Evolutionary conservation across 1,284 basidiomycete genomes (phyloP).

Genomic region (Melampsora occidentalis): DNA sequence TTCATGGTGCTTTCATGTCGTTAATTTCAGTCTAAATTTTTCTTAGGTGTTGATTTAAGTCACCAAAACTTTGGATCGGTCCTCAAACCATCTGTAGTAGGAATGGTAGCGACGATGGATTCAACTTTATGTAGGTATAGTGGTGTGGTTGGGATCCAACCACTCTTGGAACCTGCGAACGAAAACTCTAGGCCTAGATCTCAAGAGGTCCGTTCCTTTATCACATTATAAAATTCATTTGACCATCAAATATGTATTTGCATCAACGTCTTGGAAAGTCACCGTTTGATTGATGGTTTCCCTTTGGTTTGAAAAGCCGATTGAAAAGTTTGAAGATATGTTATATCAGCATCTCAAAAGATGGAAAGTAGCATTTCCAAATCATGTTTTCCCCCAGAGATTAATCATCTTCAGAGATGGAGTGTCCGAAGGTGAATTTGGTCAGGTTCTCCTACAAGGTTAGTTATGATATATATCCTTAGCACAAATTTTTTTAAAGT

Average conservation of each 20-base stretch:
- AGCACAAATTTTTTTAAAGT: not conserved
- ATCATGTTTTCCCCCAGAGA: conserved; percentile 6
- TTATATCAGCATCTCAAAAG: conserved; percentile 13
- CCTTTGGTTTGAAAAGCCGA: conserved; percentile 15
- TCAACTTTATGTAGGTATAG: conserved; percentile 9
- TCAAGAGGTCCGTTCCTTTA: conserved; percentile 20
- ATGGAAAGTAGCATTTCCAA: conserved; percentile 15
- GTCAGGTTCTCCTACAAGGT: conserved; percentile 30
- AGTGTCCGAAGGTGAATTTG: conserved; percentile 39
- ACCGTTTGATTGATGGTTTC: not conserved
- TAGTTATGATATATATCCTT: not conserved
- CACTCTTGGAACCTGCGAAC: conserved; percentile 24
- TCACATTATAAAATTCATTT: not conserved
- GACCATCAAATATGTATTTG: not conserved
- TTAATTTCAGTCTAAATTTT: not conserved
- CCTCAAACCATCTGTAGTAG: conserved; percentile 36
- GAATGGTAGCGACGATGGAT: conserved; percentile 32
- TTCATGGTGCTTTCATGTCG: too few species aligned
- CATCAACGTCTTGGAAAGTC: not conserved
- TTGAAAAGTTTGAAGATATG: conserved; percentile 15
- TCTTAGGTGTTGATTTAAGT: conserved; percentile 32
- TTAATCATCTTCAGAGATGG: conserved; percentile 40
- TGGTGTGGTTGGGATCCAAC: conserved; percentile 18
- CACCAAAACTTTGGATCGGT: conserved; percentile 7
- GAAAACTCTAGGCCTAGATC: conserved; percentile 16